Conservation (phyloP, 441 rosid species). For the Metrosideros polymorpha region DNA sequence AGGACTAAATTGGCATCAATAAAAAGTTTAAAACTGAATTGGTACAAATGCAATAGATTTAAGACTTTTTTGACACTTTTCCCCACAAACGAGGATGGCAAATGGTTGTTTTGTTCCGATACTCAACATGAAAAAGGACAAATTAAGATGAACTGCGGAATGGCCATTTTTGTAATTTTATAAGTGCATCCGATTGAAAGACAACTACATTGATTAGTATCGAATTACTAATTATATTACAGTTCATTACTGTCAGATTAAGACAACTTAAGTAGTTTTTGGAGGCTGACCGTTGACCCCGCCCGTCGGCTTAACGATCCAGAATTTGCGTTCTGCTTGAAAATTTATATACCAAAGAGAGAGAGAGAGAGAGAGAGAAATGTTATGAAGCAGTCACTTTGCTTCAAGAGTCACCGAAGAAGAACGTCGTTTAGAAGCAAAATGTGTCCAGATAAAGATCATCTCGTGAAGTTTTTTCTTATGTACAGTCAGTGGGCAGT, state of each 20-base stretch:
- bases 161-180: not conserved
- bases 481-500: not conserved
- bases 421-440: not conserved
- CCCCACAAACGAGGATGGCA: not conserved
- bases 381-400: not conserved
- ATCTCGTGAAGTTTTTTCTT: not conserved
- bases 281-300: not conserved
- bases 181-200: not conserved
- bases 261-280: not conserved
- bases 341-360: not conserved
- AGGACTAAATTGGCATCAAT: no score
- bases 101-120: not conserved
- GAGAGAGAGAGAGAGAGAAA: not conserved
- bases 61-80: no score
- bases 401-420: not conserved
- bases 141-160: not conserved
- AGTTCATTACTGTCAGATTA: not conserved
- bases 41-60: no score
- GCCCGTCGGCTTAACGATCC: not conserved
- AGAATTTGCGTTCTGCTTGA: not conserved
- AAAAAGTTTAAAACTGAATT: no score
- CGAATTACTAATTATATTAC: not conserved
- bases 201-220: not conserved
- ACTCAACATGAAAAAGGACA: not conserved
- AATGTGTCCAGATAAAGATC: not conserved